Percentiles rank a stretch among this genome's conserved stretches.
phyloP scores from a whole-genome alignment of 1,139 yeast genomes.

The Suhomyces anneliseae region DNA sequence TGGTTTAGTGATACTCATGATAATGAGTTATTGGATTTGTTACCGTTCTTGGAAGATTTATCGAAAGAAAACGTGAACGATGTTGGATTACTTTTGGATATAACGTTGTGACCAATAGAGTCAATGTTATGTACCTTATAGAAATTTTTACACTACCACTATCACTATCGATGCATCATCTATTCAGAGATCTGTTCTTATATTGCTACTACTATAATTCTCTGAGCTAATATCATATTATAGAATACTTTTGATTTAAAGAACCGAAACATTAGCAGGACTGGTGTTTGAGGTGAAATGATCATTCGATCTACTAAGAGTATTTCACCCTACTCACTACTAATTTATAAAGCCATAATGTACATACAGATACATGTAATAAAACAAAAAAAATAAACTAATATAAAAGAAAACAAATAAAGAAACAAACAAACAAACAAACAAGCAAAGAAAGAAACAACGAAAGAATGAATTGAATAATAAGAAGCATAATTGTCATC shows the following conservation, averaged over 20 bases:
- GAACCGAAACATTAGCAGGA: slow-evolving; percentile 18
- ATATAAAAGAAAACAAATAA: too few species aligned
- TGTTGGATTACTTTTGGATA: slow-evolving; percentile 81
- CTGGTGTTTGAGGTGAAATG: slow-evolving; percentile 16
- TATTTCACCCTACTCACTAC: slow-evolving; percentile 6
- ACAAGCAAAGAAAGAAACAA: too few species aligned
- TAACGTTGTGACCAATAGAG: slow-evolving; percentile 35
- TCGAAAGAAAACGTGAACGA: slow-evolving; percentile 70
- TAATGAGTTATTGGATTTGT: slow-evolving; percentile 85
- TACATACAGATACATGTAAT: slow-evolving; percentile 4
- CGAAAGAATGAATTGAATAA: too few species aligned
- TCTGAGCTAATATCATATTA: slow-evolving; percentile 3
- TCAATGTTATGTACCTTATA: neutral
- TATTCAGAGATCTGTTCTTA: neutral
- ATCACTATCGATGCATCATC: neutral
- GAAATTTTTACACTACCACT: neutral
- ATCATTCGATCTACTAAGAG: neutral
- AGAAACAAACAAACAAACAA: too few species aligned
- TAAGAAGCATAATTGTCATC: too few species aligned
- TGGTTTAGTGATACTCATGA: slow-evolving; percentile 99
- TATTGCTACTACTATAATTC: slow-evolving; percentile 6
- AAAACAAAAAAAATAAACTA: too few species aligned
- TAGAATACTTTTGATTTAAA: slow-evolving; percentile 8
- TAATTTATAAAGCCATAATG: slow-evolving; percentile 11
- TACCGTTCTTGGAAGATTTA: slow-evolving; percentile 88